Evolutionary conservation across 176 grass and related monocot genomes (phyloP), one percentile per base, ranked within the genome.

Genomic region (Bolboschoenus planiculmis): DNA sequence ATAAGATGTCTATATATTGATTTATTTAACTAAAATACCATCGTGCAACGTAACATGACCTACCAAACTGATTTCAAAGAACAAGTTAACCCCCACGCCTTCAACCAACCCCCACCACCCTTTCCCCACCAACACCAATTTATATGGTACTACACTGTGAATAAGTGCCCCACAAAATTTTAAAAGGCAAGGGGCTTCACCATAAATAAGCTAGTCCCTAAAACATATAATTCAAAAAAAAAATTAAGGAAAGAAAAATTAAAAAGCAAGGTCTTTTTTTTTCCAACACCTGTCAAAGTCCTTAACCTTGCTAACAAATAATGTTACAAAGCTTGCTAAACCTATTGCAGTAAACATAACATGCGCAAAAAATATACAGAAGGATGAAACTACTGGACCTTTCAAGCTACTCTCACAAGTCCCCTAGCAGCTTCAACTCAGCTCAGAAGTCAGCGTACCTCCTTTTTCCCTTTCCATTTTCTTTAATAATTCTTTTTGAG

Each of bases 231-330:
- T 80, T 65, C 56, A 7, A 42, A 35, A 54, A 54, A 75, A 85
- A 46, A 75, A 85, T 26, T 24, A 40, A 43, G 31, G 18, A 55
- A 68, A 58, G 79, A 78, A 78, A 70, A 67, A 81, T 71, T 63
- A 21, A 8, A 64, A 71, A 86, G 59, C 71, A 65, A 85, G 58
- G 58, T 85, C 43, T 63, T 68, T 47, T 36, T 47, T 36, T 64
- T 62, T 51, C 7, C 50, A 54, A 75, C 75, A 66, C 15, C 39
- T 20, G 40, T 65, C 39, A 51, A 63, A 72, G 64, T 82, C 65
- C 80, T 83, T 77, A 74, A 59, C 24, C 90, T 86, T 96, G 86
- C 72, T 60, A 84, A 92, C 89, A 64, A 89, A 55, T 40, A 86
- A 82, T 81, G 84, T 87, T 88, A 94, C 75, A 87, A 42, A n/a